A percentile compares a stretch with the other conserved stretches of the same genome.
Conservation (phyloP, 768 basidiomycete species). For the Rhizopogon roseolus region DNA sequence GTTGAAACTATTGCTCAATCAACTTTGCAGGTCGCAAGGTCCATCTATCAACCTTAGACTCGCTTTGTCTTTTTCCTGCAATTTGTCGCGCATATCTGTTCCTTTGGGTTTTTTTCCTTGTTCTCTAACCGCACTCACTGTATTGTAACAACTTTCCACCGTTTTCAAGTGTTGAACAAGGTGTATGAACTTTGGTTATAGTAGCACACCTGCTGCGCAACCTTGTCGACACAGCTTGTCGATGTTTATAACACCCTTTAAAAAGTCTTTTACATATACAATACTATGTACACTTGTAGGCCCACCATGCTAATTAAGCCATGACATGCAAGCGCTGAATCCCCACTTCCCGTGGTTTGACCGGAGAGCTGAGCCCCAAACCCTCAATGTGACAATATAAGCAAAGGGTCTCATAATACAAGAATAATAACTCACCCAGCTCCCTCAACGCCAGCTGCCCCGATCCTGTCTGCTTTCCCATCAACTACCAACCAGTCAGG, state of each 20-base stretch:
- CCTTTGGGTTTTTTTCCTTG: conserved; percentile 49
- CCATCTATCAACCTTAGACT: conserved; percentile 76
- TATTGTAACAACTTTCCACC: conserved; percentile 70
- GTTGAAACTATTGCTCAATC: conserved; percentile 6
- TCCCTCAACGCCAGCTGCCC: conserved; percentile 69
- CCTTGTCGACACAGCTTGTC: conserved; percentile 1
- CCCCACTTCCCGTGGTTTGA: conserved; percentile 31
- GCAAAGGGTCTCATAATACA: background rate
- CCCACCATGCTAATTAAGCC: conserved; percentile 38
- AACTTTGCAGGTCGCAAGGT: conserved; percentile 59
- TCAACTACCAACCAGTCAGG: conserved; percentile 78
- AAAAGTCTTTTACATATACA: conserved; percentile 22
- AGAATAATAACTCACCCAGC: conserved; percentile 56
- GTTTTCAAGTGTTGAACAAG: conserved; percentile 56
- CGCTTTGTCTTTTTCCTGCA: conserved; percentile 60
- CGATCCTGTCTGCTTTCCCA: conserved; percentile 45
- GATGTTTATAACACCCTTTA: conserved; percentile 6
- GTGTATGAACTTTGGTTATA: conserved; percentile 45
- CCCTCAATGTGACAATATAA: conserved; percentile 13
- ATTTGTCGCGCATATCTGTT: conserved; percentile 78
- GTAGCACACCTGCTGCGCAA: conserved; percentile 2
- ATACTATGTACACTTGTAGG: conserved; percentile 27
- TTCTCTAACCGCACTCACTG: conserved; percentile 55
- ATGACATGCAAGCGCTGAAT: conserved; percentile 45
- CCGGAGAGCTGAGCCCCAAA: conserved; percentile 20